phyloP scores from a whole-genome alignment of 805 yeast species.

The Metschnikowia continentalis region DNA sequence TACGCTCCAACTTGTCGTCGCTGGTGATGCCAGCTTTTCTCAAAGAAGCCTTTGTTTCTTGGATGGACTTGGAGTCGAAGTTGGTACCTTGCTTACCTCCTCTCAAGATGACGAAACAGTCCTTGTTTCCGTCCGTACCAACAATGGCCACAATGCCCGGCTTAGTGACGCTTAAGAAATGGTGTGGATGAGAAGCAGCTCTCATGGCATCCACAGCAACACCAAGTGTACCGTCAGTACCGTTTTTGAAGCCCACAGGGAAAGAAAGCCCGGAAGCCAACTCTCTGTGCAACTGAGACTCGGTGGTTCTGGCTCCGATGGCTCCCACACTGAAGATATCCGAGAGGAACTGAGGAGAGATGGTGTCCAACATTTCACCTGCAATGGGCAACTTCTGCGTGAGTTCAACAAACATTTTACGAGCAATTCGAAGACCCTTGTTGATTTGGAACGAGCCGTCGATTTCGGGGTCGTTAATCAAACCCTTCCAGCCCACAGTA shows the following conservation, averaged over 20 bases:
- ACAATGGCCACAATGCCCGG: constrained; percentile 96
- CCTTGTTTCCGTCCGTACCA: constrained; percentile 90
- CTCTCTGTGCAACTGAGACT: constrained; percentile 96
- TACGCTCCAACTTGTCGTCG: constrained; percentile 45
- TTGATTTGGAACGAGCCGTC: constrained; percentile 90
- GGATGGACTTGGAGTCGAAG: constrained; percentile 77
- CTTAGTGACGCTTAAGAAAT: constrained; percentile 95
- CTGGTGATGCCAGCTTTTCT: constrained; percentile 40
- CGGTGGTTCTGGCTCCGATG: constrained; percentile 98
- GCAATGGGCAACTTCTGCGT: constrained; percentile 86
- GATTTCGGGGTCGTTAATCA: constrained; percentile 94
- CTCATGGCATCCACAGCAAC: constrained; percentile 93
- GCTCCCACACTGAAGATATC: constrained; percentile 94
- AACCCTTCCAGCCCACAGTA: constrained; percentile 98
- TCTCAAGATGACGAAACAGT: constrained; percentile 90
- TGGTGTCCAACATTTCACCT: constrained; percentile 96
- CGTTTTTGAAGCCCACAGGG: constrained; percentile 98
- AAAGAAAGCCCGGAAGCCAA: constrained; percentile 96
- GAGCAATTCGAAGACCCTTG: constrained; percentile 84
- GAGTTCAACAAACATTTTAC: constrained; percentile 78
- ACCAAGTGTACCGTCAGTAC: constrained; percentile 91
- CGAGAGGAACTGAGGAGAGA: constrained; percentile 91
- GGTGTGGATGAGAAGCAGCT: constrained; percentile 90
- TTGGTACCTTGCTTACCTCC: constrained; percentile 96
- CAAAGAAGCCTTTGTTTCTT: constrained; percentile 66